These are phyloP conservation scores for Periconia digitata DNA, from an alignment of 2,329 filamentous ascomycete species.

Conservation along the genomic window DNA sequence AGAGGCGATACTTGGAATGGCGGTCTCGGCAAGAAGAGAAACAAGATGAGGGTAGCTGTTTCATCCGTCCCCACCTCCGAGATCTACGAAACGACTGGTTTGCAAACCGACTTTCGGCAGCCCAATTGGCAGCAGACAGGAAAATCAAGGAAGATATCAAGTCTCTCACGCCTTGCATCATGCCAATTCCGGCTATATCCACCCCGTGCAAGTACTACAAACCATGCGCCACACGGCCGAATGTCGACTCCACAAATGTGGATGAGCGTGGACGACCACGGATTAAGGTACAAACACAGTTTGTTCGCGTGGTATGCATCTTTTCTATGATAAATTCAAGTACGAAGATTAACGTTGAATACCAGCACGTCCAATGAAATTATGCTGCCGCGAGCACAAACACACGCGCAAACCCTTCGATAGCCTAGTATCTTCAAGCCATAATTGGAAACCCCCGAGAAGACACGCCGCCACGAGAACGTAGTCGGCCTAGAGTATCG, in stretches of 20 bases:
- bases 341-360: no score
- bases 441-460: no score
- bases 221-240: not conserved
- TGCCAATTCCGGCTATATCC: not conserved
- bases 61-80: slow-evolving; percentile 3
- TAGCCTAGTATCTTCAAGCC: no score
- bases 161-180: not conserved
- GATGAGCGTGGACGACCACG: not conserved
- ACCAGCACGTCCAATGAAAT: no score
- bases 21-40: slow-evolving; percentile 2
- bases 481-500: no score
- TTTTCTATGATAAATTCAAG: no score
- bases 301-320: not conserved
- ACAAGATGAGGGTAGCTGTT: not conserved
- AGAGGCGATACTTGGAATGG: slow-evolving; percentile 8
- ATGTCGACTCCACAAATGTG: not conserved
- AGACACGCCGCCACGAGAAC: no score
- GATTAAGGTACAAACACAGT: not conserved
- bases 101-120: slow-evolving; percentile 3
- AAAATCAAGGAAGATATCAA: not conserved
- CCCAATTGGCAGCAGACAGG: not conserved
- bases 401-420: no score
- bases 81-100: slow-evolving; percentile 6
- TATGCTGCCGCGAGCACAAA: no score
- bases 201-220: not conserved